A percentile compares a stretch with the other conserved stretches of the same genome.
phyloP scores from a whole-genome alignment of 78 protist species.

The slime mould (Dictyostelium discoideum) region DNA sequence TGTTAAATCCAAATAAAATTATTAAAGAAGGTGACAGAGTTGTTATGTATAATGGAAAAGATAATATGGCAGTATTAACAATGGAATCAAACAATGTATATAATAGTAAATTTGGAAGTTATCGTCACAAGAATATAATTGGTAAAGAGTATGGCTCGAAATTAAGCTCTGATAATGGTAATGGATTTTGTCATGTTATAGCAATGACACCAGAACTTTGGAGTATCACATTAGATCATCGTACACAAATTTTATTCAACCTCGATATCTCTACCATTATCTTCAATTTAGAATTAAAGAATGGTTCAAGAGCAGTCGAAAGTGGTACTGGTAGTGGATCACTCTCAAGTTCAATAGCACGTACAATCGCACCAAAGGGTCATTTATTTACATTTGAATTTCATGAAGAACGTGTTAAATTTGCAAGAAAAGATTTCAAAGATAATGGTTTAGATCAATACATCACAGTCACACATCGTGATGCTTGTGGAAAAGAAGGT shows the following conservation, averaged over 20 bases:
- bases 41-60: slow-evolving; percentile 44
- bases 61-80: slow-evolving; percentile 10
- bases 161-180: slow-evolving; percentile 29
- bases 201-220: slow-evolving; percentile 88
- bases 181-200: slow-evolving; percentile 76
- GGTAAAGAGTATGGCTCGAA: slow-evolving; percentile 52
- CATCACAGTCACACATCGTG: slow-evolving; percentile 72
- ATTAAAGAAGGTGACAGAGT: slow-evolving; percentile 68
- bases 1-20: slow-evolving; percentile 25
- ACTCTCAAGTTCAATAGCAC: slow-evolving; percentile 85
- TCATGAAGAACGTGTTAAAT: slow-evolving; percentile 85
- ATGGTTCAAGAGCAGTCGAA: slow-evolving; percentile 90
- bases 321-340: slow-evolving; percentile 95
- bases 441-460: slow-evolving; percentile 43
- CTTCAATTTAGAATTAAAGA: slow-evolving; percentile 70
- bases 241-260: slow-evolving; percentile 93
- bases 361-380: slow-evolving; percentile 89
- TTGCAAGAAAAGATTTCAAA: slow-evolving; percentile 53
- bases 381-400: slow-evolving; percentile 92
- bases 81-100: not conserved
- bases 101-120: slow-evolving; percentile 48
- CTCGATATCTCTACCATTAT: slow-evolving; percentile 87
- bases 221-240: slow-evolving; percentile 83
- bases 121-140: slow-evolving; percentile 31
- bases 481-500: slow-evolving; percentile 67